Evolutionary conservation across 495 filamentous ascomycete genomes (phyloP).

Genomic region (Aspergillus conjunctus): DNA sequence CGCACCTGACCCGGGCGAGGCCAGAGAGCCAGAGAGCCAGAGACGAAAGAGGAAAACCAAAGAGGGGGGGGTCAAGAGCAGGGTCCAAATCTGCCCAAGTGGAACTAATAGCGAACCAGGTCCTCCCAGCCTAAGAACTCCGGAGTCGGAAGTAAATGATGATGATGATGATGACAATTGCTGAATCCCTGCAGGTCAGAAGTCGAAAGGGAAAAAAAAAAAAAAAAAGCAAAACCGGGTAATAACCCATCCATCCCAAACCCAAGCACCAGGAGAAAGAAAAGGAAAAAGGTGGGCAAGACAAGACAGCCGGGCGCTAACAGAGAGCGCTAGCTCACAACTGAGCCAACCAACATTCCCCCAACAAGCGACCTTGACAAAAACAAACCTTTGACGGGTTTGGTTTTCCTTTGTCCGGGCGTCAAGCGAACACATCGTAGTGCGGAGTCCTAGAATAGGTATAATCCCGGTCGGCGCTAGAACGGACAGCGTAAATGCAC

Average conservation of each 20-base stretch:
- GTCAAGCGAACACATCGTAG: neutral
- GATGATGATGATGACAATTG: too few species aligned
- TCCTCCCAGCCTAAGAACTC: too few species aligned
- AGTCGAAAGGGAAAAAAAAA: conserved; percentile 9
- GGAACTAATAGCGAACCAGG: too few species aligned
- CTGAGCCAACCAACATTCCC: neutral
- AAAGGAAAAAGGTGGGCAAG: conserved; percentile 5
- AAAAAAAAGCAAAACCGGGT: conserved; percentile 1
- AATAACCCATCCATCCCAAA: conserved; percentile 4
- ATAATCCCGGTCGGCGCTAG: conserved; percentile 19
- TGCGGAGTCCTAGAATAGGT: conserved; percentile 1
- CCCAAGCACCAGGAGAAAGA: neutral
- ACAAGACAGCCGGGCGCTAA: conserved; percentile 5
- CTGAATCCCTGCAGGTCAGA: neutral
- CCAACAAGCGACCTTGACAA: too few species aligned
- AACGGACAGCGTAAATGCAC: conserved; percentile 19
- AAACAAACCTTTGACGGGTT: neutral
- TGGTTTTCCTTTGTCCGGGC: neutral
- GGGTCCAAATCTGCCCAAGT: neutral
- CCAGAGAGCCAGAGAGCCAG: neutral
- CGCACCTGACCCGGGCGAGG: conserved; percentile 9
- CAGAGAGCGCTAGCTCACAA: neutral
- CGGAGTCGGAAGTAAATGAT: too few species aligned
- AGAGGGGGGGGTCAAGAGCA: neutral
- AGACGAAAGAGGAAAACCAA: neutral